Evolutionary conservation across 2,329 filamentous ascomycete genomes (phyloP).

Genomic region (Byssochlamys sp.): DNA sequence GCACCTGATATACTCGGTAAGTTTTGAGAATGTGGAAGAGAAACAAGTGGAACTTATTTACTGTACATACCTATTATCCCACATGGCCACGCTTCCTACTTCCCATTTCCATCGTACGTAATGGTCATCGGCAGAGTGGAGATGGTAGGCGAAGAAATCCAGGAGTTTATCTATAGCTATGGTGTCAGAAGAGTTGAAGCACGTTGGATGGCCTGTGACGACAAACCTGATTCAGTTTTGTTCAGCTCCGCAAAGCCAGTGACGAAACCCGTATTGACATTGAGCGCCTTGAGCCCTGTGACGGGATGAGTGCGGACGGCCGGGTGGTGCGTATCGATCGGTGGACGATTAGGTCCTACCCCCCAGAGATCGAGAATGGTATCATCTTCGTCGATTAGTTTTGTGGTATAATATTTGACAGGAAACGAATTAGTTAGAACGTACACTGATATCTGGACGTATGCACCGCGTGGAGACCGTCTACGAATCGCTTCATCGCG

Average conservation of each 20-base stretch:
- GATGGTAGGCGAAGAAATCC: slow-evolving; percentile 39
- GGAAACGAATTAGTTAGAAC: neutral
- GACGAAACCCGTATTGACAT: slow-evolving; percentile 40
- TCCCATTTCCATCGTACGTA: slow-evolving; percentile 44
- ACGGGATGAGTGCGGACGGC: slow-evolving; percentile 43
- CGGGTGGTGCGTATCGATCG: slow-evolving; percentile 42
- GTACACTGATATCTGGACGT: slow-evolving; percentile 36
- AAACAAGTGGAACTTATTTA: neutral
- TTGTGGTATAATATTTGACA: neutral
- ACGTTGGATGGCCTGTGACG: slow-evolving; percentile 8
- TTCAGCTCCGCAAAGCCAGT: slow-evolving; percentile 43
- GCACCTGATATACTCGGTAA: slow-evolving; percentile 5
- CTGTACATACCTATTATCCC: slow-evolving; percentile 37
- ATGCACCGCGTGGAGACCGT: slow-evolving; percentile 39
- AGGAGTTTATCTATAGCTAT: slow-evolving; percentile 21
- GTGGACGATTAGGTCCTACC: slow-evolving; percentile 33
- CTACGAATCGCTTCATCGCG: slow-evolving; percentile 34
- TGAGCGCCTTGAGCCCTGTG: slow-evolving; percentile 39
- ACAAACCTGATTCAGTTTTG: slow-evolving; percentile 34
- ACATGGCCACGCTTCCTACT: slow-evolving; percentile 42
- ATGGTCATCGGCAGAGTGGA: slow-evolving; percentile 44
- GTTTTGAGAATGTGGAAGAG: neutral
- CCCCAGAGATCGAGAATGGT: slow-evolving; percentile 40
- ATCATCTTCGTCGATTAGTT: slow-evolving; percentile 21
- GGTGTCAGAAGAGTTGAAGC: neutral